These are phyloP conservation scores for Phaeosphaeria sp. DNA, from an alignment of 2,329 filamentous ascomycete genomes.

Conservation along the genomic window DNA sequence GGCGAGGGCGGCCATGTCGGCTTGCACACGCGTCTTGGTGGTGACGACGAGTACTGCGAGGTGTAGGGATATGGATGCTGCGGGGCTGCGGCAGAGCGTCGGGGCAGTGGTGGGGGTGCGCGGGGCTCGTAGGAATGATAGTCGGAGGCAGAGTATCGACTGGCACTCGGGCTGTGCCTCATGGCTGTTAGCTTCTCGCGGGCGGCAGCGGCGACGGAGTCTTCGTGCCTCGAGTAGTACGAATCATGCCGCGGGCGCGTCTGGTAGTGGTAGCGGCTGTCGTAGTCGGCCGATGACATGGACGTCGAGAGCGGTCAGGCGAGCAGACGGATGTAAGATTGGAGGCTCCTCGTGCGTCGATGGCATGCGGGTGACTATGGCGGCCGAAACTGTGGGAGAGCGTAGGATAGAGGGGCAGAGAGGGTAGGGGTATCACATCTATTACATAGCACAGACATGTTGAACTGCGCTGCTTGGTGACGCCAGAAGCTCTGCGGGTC, in stretches of 20 bases:
- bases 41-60: conserved; percentile 25
- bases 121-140: conserved; percentile 43
- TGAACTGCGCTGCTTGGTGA: conserved; percentile 15
- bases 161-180: conserved; percentile 24
- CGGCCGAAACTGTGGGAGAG: neutral
- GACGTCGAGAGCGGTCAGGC: conserved; percentile 13
- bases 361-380: conserved; percentile 5
- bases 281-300: conserved; percentile 37
- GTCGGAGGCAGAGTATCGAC: conserved; percentile 30
- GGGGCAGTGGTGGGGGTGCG: conserved; percentile 30
- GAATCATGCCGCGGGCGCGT: conserved; percentile 32
- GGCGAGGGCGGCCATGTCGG: conserved; percentile 65
- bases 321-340: conserved; percentile 12
- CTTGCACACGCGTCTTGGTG: conserved; percentile 9
- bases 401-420: conserved; percentile 1
- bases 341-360: conserved; percentile 4
- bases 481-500: conserved; percentile 14
- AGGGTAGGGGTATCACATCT: conserved; percentile 7
- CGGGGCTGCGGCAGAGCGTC: conserved; percentile 21
- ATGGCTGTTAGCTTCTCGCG: conserved; percentile 28
- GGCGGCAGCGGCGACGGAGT: conserved; percentile 24
- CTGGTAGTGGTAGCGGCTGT: conserved; percentile 28
- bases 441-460: conserved; percentile 17
- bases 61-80: conserved; percentile 21
- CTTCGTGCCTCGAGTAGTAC: conserved; percentile 20